Percentiles rank a stretch among this genome's conserved stretches.
Evolutionary conservation across 257 asterid species (phyloP).

Genomic region (Solanum ahanhuiri): DNA sequence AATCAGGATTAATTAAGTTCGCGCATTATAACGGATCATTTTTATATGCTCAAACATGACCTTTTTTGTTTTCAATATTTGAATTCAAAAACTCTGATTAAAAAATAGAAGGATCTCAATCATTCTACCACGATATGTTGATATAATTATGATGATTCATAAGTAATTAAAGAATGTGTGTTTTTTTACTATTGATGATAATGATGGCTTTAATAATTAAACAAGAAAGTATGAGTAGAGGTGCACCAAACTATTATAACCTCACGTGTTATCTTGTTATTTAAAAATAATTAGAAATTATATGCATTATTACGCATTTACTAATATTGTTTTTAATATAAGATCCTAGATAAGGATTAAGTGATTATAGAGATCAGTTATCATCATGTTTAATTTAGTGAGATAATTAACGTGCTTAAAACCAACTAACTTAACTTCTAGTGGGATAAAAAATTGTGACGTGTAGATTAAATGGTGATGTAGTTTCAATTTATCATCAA

Average conservation of each 20-base stretch:
- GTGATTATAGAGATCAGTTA: constrained; percentile 1
- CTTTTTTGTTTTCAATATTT: accelerated
- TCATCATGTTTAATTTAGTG: constrained; percentile 12
- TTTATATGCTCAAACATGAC: not conserved
- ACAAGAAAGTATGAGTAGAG: not conserved
- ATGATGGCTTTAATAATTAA: not conserved
- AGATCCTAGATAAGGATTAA: not conserved
- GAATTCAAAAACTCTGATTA: accelerated
- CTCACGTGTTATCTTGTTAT: not conserved
- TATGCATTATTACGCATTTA: not conserved
- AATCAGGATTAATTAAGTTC: not conserved
- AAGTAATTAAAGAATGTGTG: not conserved
- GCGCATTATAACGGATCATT: not conserved
- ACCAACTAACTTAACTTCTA: constrained; percentile 20
- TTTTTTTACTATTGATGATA: not conserved
- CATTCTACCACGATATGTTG: not conserved
- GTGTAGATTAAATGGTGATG: not conserved
- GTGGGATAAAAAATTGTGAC: constrained; percentile 1
- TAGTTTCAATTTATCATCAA: not conserved
- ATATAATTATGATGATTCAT: not conserved
- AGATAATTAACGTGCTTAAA: not conserved
- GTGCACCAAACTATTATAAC: not conserved
- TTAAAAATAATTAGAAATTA: not conserved
- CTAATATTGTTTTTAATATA: not conserved
- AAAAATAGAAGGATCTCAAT: not conserved